These are phyloP conservation scores for Exophiala dermatitidis DNA, from an alignment of 2,329 filamentous ascomycete species.

Conservation along the genomic window DNA sequence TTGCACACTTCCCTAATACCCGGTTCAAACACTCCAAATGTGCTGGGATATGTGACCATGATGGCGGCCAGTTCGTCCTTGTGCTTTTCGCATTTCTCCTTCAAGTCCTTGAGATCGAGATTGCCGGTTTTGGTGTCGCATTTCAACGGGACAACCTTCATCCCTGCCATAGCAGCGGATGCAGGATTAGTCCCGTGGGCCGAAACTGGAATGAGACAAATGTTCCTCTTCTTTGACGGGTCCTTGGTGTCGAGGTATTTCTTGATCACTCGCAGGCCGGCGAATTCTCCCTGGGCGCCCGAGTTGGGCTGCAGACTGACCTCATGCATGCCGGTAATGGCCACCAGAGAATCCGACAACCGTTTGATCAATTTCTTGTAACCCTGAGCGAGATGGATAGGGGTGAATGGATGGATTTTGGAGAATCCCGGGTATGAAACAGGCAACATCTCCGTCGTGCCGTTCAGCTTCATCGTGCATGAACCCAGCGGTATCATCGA, in stretches of 20 bases:
- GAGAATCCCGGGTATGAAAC: constrained; percentile 70
- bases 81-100: constrained; percentile 83
- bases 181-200: constrained; percentile 95
- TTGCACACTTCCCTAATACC: constrained; percentile 77
- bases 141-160: constrained; percentile 88
- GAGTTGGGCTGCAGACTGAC: constrained; percentile 92
- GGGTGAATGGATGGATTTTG: constrained; percentile 74
- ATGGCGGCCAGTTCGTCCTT: constrained; percentile 79
- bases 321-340: constrained; percentile 84
- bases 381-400: constrained; percentile 55
- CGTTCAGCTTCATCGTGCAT: constrained; percentile 98
- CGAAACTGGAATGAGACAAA: constrained; percentile 89
- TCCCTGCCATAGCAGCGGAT: constrained; percentile 89
- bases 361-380: constrained; percentile 64
- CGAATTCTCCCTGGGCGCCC: constrained; percentile 90
- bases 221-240: constrained; percentile 65
- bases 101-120: constrained; percentile 76
- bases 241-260: constrained; percentile 68
- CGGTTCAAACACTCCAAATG: constrained; percentile 91
- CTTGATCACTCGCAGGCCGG: constrained; percentile 79
- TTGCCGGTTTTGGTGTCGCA: constrained; percentile 84
- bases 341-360: constrained; percentile 66
- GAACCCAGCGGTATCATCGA: constrained; percentile 97
- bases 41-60: constrained; percentile 96
- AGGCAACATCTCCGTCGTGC: constrained; percentile 85